Evolutionary conservation across 2,329 filamentous ascomycete genomes (phyloP).

Genomic region (Fusarium annulatum): DNA sequence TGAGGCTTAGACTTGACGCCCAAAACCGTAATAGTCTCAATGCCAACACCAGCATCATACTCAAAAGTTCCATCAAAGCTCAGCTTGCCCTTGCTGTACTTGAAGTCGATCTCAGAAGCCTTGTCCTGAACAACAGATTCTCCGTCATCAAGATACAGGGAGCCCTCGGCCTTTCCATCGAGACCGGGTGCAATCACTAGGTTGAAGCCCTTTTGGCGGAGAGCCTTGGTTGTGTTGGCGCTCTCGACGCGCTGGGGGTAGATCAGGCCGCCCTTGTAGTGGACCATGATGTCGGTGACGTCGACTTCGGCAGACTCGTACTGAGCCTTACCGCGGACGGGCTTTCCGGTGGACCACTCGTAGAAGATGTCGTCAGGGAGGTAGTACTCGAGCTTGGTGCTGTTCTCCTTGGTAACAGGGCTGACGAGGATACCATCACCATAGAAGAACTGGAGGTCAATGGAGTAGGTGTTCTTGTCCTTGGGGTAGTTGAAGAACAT

Average conservation of each 20-base stretch:
- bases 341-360: conserved; percentile 60
- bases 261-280: conserved; percentile 71
- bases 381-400: conserved; percentile 56
- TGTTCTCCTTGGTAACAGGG: conserved; percentile 58
- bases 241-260: conserved; percentile 66
- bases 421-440: conserved; percentile 58
- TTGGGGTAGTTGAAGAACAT: conserved; percentile 75
- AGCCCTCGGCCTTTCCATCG: conserved; percentile 71
- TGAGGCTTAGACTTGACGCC: conserved; percentile 45
- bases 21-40: conserved; percentile 62
- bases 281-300: conserved; percentile 68
- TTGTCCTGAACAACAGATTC: conserved; percentile 68
- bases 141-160: conserved; percentile 81
- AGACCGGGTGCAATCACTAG: conserved; percentile 72
- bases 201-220: conserved; percentile 73
- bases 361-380: conserved; percentile 63
- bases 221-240: conserved; percentile 70
- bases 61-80: conserved; percentile 64
- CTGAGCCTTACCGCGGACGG: conserved; percentile 51
- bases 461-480: conserved; percentile 55
- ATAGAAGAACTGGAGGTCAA: conserved; percentile 62
- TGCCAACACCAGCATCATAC: conserved; percentile 58
- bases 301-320: conserved; percentile 49
- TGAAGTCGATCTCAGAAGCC: conserved; percentile 69
- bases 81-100: conserved; percentile 65